Evolutionary conservation across 2,329 filamentous ascomycete species (phyloP).

Genomic region (Neopestalotiopsis clavispora): DNA sequence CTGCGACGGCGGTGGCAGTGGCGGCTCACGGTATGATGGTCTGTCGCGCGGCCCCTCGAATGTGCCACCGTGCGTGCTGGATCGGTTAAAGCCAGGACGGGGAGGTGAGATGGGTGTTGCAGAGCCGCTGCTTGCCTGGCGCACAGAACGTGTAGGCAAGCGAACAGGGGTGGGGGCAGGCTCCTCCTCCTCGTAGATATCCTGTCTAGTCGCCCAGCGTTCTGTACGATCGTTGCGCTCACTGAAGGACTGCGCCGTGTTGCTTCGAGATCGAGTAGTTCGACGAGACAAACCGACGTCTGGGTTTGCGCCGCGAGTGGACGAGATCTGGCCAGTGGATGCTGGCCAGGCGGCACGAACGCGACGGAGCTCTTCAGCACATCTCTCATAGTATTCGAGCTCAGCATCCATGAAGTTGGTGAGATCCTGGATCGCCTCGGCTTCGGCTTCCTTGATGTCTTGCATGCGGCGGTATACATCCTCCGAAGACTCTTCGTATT

Average conservation of each 20-base stretch:
- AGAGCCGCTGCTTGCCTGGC: conserved; percentile 29
- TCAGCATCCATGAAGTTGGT: conserved; percentile 85
- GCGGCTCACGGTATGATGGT: conserved; percentile 34
- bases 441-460: conserved; percentile 92
- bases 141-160: conserved; percentile 48
- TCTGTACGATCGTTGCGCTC: conserved; percentile 44
- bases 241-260: conserved; percentile 50
- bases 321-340: conserved; percentile 19
- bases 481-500: conserved; percentile 94
- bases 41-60: conserved; percentile 27
- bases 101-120: conserved; percentile 32
- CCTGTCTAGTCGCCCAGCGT: conserved; percentile 34
- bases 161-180: conserved; percentile 43
- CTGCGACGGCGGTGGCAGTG: conserved; percentile 28
- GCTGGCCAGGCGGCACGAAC: conserved; percentile 52
- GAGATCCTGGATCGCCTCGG: conserved; percentile 80
- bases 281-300: conserved; percentile 29
- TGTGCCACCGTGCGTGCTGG: conserved; percentile 27
- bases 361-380: conserved; percentile 77
- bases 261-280: conserved; percentile 47
- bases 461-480: conserved; percentile 93
- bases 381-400: conserved; percentile 89
- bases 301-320: conserved; percentile 26
- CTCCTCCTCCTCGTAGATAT: conserved; percentile 41
- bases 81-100: conserved; percentile 33